Evolutionary conservation across 192 early-diverging fungal genomes (phyloP), one percentile per base, ranked within the genome.

Genomic region (Backusella luteola): DNA sequence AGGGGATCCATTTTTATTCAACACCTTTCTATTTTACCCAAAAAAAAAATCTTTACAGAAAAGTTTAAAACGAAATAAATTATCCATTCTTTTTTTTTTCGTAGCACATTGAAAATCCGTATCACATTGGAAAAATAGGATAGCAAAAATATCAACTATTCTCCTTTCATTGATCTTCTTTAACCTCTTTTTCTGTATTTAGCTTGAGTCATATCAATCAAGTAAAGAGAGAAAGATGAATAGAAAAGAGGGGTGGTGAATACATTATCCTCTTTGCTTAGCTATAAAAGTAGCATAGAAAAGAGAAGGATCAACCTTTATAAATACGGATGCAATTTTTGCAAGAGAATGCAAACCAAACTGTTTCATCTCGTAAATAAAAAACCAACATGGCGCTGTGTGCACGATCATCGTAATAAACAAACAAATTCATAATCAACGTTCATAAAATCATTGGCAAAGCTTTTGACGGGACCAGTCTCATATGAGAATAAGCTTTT

Each of bases 41-140:
- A 44, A 42, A 42, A 42, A 46, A 46, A 19, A 49, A 19, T 49
- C 46, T 49, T 49, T 49, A 49, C 17, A 49, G 46, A 49, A 49
- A 19, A 49, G 46, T 59, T 59, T 59, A 56, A 21, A 56, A 59
- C 56, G 23, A 26, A 59, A 23, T 21, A 53, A 6, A 26, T 4
- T 21, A 59, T 21, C 8, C 19, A 26, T 12, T 26, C 0, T 11
- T 59, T 26, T 63, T 29, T 29, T 59, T 63, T 63, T 63, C 56
- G 56, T 59, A 63, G 23, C 56, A 63, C 23, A 63, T 63, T 63
- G 56, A 63, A 63, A 63, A 63, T 63, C 56, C 3, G 56, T 63
- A 29, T 29, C 56, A 63, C 56, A 32, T 3, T 3, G 32, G 32
- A 32, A 32, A 32, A 32, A 32, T 32, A 63, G 12, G 38, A 39